Evolutionary conservation across 2,329 filamentous ascomycete species (phyloP), one percentile per base, ranked within the genome.

Genomic region (Apiospora malaysiana): DNA sequence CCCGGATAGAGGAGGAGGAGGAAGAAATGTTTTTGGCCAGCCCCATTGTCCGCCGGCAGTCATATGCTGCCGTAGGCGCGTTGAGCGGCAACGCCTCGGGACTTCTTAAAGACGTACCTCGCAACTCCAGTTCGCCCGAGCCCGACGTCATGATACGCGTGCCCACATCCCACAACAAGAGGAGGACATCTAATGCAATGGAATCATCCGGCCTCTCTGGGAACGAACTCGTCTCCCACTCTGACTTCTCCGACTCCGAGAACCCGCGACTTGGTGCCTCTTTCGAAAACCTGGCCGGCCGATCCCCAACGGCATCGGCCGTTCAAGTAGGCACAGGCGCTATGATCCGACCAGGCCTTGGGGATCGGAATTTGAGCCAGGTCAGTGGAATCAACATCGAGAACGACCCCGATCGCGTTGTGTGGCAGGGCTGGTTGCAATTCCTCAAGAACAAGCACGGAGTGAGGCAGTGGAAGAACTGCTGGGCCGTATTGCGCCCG

Each of bases 371-470:
- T 69, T 78, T 85, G 10, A 92, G 89, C 79, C 91, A 93, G 77
- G 81, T 87, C 68, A 92, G 91, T 76, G 89, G 86, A 69, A 80
- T 85, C 74, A 83, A 83, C 71, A 75, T 85, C 51, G 87, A 92
- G 70, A 85, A 87, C 70, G 94, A 96, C 73, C 91, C 92, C 0
- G 95, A 97, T 79, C 92, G 95, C 37, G 92, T 98, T n/a, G 89
- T 98, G 63, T 97, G 93, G 88, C 94, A 98, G 79, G 95, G 95
- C 68, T 95, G 94, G 87, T 89, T 98, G 43, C 93, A 93, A 81
- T 90, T 94, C 73, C 88, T 98, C 70, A 94, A 93, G 76, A 93
- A 91, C 73, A 95, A 94, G 77, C 88, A 92, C 27, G 94, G 94
- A 10, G 86, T 99, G 70, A 91, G 93, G 66, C 93, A 97, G 78